Evolutionary conservation across 2,329 filamentous ascomycete genomes (phyloP).

Genomic region (Aureobasidium mangrovei): DNA sequence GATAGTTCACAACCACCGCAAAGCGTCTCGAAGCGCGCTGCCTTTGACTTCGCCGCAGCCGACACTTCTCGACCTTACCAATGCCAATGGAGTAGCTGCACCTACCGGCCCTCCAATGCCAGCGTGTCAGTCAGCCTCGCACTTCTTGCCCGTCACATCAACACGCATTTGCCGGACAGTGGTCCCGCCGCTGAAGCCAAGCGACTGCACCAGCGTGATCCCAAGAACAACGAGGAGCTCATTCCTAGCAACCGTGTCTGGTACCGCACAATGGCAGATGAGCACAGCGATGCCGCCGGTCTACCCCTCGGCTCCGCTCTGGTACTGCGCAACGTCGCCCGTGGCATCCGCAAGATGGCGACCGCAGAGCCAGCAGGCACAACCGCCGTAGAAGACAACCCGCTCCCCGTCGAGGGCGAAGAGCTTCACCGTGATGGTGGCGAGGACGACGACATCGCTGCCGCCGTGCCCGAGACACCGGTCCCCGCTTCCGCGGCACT

Average conservation of each 20-base stretch:
- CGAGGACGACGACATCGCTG: constrained; percentile 42
- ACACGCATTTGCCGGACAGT: constrained; percentile 54
- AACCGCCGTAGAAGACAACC: neutral
- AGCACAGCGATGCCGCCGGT: constrained; percentile 55
- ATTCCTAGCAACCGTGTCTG: constrained; percentile 22
- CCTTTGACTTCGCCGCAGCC: constrained; percentile 24
- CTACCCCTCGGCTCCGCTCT: constrained; percentile 71
- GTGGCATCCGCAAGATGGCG: constrained; percentile 31
- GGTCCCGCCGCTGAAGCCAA: constrained; percentile 22
- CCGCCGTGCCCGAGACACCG: constrained; percentile 40
- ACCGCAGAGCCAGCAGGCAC: constrained; percentile 18
- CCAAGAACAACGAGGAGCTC: constrained; percentile 12
- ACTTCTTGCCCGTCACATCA: constrained; percentile 46
- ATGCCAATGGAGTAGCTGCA: constrained; percentile 62
- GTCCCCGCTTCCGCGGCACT: constrained; percentile 33
- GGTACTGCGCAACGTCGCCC: constrained; percentile 68
- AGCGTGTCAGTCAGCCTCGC: constrained; percentile 23
- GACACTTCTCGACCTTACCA: constrained; percentile 37
- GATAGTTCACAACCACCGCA: neutral
- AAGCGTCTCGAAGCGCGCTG: neutral
- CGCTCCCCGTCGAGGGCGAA: neutral
- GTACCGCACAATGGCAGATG: constrained; percentile 41
- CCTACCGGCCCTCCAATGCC: constrained; percentile 39
- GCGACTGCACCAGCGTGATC: constrained; percentile 22
- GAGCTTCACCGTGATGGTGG: constrained; percentile 50